Evolutionary conservation across 2,329 filamentous ascomycete species (phyloP), one percentile per base, ranked within the genome.

Genomic region (Penicillium griseofulvum): DNA sequence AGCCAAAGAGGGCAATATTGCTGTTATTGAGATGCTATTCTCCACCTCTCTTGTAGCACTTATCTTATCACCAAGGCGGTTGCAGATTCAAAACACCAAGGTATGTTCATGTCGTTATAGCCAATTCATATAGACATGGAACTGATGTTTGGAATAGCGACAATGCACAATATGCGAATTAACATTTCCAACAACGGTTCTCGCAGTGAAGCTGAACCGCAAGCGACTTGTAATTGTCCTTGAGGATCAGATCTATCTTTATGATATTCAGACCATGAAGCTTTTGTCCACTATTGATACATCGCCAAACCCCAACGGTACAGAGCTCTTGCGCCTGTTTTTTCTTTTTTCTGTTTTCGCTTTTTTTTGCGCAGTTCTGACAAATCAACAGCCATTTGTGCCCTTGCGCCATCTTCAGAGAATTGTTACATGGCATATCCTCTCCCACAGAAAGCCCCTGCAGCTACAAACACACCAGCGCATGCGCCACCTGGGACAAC

Each of bases 251-350:
- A 96, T 97, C 59, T 99, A 97, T 76, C 83, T 99, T 46, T 99
- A 99, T 78, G 94, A 99, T 73, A 97, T 99, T 63, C 91, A 92
- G 75, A 97, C 97, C 71, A 97, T 99, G 93, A 93, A 89, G 67
- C 84, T 97, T 55, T 81, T 97, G 38, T 89, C 91, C 73, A 96
- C 91, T 6, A 96, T 97, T 61, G 86, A 91, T 56, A 97, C 93
- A 6, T 97, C 93, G 4, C 90, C 94, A 7, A 99, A 99, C 68
- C 90, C 92, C 1, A 87, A 86, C 60, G 85, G 85, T 81, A 83
- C 14, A 38, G 24, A 17, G 17, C 10, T 26, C 37, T 47, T 47
- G 19, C 26, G 16, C 7, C 9, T 64, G 66, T 41, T 22, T 24
- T 14, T 24, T 14, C 9, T 45, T 17, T 33, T 42, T 19, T 46